Percentiles rank a stretch among this genome's conserved stretches.
Conservation (phyloP, 441 rosid genomes). For the Populus hybrid region DNA sequence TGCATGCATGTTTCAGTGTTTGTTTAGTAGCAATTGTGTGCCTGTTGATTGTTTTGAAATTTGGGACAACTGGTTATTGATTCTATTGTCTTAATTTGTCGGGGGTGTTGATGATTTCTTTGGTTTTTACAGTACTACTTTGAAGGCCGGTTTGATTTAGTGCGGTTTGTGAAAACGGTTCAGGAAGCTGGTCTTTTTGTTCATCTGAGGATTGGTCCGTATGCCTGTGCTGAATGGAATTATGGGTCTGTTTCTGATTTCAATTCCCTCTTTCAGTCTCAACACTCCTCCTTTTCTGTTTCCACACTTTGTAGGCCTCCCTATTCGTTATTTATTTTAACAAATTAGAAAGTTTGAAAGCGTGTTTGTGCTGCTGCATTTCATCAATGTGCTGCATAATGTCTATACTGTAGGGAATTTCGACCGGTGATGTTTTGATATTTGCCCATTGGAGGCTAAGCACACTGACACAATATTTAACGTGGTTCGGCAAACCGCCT, state of each 20-base stretch:
- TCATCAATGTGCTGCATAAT: not conserved
- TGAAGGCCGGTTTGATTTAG: constrained; percentile 69
- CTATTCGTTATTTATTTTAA: too few species aligned
- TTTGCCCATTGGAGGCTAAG: too few species aligned
- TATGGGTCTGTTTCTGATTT: constrained; percentile 44
- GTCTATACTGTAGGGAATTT: too few species aligned
- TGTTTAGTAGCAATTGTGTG: not conserved
- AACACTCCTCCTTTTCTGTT: not conserved
- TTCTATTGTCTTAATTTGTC: too few species aligned
- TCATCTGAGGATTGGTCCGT: constrained; percentile 71
- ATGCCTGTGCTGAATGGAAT: constrained; percentile 79
- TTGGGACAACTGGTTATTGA: not conserved
- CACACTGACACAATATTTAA: too few species aligned
- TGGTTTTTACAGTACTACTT: constrained; percentile 44
- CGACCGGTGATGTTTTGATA: too few species aligned
- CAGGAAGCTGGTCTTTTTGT: constrained; percentile 65
- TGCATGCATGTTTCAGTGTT: not conserved
- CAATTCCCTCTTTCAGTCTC: not conserved
- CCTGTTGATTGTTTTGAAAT: not conserved
- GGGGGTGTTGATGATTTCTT: constrained; percentile 2
- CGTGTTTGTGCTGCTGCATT: not conserved
- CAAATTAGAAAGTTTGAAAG: not conserved
- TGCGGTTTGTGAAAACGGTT: constrained; percentile 51
- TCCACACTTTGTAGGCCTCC: not conserved
- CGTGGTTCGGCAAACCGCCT: too few species aligned